Conservation (phyloP, 495 filamentous ascomycete genomes). For the Lasiosphaeria ovina region DNA sequence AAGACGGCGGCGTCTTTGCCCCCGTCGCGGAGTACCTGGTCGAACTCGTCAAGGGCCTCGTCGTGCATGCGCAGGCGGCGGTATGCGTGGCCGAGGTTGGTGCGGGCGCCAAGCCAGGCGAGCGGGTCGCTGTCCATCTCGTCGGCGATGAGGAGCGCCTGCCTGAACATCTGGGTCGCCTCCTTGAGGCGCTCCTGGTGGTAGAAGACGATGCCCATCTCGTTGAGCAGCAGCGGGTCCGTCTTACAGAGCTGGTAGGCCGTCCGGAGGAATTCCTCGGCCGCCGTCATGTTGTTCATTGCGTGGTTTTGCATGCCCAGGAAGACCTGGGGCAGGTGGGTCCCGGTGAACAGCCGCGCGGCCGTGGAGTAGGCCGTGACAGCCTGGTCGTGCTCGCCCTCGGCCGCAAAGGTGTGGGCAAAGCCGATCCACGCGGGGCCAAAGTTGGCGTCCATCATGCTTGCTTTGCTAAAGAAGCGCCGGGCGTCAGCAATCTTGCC, state of each 20-base stretch:
- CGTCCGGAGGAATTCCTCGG: conserved; percentile 91
- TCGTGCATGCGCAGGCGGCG: conserved; percentile 67
- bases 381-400: conserved; percentile 97
- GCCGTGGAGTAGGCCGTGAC: conserved; percentile 98
- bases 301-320: conserved; percentile 98
- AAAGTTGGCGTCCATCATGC: conserved; percentile 95
- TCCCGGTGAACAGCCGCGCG: conserved; percentile 92
- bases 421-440: conserved; percentile 99
- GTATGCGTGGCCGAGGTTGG: conserved; percentile 85
- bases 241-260: conserved; percentile 73
- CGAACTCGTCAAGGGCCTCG: conserved; percentile 73
- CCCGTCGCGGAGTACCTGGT: conserved; percentile 75
- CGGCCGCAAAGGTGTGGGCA: conserved; percentile 99
- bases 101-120: conserved; percentile 83
- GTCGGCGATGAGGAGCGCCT: conserved; percentile 71
- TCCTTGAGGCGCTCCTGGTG: conserved; percentile 78
- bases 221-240: conserved; percentile 90
- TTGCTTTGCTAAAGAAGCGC: conserved; percentile 94
- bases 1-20: conserved; percentile 71
- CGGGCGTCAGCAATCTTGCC: conserved; percentile 89
- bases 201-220: conserved; percentile 91
- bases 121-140: conserved; percentile 77
- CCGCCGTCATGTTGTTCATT: conserved; percentile 89
- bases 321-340: conserved; percentile 93
- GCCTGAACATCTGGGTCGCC: conserved; percentile 68